These are phyloP conservation scores for Tilletia caries DNA, from an alignment of 1,284 basidiomycete genomes.

Conservation along the genomic window DNA sequence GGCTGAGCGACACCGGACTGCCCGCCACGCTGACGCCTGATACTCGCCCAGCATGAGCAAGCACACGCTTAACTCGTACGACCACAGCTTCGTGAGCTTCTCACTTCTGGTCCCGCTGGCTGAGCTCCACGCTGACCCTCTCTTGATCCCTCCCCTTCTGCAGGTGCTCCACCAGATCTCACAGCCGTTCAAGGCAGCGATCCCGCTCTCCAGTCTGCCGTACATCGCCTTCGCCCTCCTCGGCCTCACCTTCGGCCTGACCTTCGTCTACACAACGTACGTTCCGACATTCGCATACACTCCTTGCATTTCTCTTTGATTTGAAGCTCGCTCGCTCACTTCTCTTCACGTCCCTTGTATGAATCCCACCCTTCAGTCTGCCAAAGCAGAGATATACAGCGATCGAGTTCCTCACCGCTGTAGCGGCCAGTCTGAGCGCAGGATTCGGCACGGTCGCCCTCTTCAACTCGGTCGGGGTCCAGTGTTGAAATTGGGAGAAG, in stretches of 20 bases:
- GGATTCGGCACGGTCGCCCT: conserved; percentile 45
- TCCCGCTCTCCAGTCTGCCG: conserved; percentile 32
- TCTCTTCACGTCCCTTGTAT: background rate
- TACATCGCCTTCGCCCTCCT: conserved; percentile 36
- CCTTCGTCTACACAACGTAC: conserved; percentile 48
- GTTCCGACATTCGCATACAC: too few species aligned
- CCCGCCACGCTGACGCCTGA: too few species aligned
- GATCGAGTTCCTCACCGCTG: conserved; percentile 29
- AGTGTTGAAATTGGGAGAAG: conserved; percentile 13
- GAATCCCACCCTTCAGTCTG: conserved; percentile 22
- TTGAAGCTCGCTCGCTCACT: background rate
- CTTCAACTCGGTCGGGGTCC: conserved; percentile 49
- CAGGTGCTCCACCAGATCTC: conserved; percentile 27
- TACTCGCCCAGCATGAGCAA: conserved; percentile 13
- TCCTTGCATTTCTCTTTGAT: background rate
- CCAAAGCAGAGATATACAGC: conserved; percentile 25
- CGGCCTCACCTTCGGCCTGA: conserved; percentile 33
- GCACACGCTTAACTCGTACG: background rate
- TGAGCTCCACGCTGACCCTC: background rate
- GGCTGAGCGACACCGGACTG: too few species aligned
- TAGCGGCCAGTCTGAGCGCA: conserved; percentile 34
- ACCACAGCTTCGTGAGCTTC: conserved; percentile 12
- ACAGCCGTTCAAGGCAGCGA: conserved; percentile 25
- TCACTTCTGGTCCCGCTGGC: background rate
- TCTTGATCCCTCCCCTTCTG: background rate